phyloP scores from a whole-genome alignment of 2,329 filamentous ascomycete species.

The Alternaria ethzedia region DNA sequence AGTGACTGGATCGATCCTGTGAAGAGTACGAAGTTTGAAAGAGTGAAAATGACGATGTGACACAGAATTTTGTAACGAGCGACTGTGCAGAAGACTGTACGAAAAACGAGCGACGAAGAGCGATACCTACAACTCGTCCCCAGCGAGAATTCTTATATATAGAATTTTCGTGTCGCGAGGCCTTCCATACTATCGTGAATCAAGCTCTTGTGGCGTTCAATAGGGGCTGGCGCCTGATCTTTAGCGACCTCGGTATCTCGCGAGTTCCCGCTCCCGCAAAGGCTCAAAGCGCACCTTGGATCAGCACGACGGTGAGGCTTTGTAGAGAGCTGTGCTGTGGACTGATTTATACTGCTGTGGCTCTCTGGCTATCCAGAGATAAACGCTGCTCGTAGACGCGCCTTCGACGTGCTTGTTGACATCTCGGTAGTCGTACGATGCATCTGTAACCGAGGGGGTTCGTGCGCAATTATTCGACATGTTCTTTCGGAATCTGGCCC shows the following conservation, averaged over 20 bases:
- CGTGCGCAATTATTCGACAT: not conserved
- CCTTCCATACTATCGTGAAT: not conserved
- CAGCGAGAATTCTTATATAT: not conserved
- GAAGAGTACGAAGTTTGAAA: not conserved
- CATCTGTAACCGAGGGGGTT: not conserved
- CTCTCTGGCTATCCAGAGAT: not conserved
- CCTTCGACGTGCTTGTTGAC: not conserved
- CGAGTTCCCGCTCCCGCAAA: not conserved
- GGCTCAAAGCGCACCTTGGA: not conserved
- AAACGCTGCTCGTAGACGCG: not conserved
- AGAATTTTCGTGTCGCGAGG: not conserved
- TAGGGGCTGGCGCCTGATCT: constrained; percentile 4
- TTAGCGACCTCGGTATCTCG: not conserved
- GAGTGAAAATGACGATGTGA: not conserved
- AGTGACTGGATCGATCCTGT: not conserved
- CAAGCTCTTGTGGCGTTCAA: not conserved
- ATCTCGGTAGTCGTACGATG: not conserved
- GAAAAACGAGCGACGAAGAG: not conserved
- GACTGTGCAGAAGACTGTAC: not conserved
- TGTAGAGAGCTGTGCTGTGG: not conserved
- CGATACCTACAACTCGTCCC: not conserved
- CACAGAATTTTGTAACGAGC: not conserved
- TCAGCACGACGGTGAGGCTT: not conserved
- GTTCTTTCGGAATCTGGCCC: not conserved
- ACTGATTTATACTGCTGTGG: not conserved